Evolutionary conservation across 2,329 filamentous ascomycete genomes (phyloP), one percentile per base, ranked within the genome.

Genomic region (Ploettnerulaceae sp.): DNA sequence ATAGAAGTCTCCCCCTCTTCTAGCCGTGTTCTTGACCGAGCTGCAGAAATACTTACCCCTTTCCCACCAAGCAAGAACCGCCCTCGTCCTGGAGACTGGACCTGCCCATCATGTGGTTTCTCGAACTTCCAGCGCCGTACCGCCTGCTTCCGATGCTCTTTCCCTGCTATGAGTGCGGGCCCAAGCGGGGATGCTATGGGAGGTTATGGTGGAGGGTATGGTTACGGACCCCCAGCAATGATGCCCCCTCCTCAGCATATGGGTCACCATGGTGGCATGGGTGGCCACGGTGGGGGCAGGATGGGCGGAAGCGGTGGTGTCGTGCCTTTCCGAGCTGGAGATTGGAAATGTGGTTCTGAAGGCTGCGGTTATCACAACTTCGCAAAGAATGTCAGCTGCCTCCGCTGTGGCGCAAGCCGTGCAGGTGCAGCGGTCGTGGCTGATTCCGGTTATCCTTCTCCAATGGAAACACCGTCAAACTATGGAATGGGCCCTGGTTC

Each of bases 361-460:
- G 89, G 90, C 28, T 98, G 93, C 66, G 89, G 87, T 48, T 98
- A 98, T 69, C 93, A 98, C 74, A 98, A 98, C 73, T 98, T 98
- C 65, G 93, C 93, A 52, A 98, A 98, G 79, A 98, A 98, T 62
- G 91, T 97, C 48, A 95, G 89, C 70, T 98, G 93, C 69, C 80
- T 98, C 53, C 87, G 93, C 50, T 98, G 93, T 65, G 93, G 93
- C 66, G 93, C 91, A 43, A 94, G 89, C 67, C 88, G 93, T 60
- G 91, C 91, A 51, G 89, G 87, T 53, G 93, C 93, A 49, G 90
- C 91, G 12, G 87, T 98, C 40, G 89, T 97, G 48, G 91, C 91
- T 22, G 93, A 97, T 67, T 91, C 89, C 29, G 88, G 87, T 33
- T 95, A 93, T 69, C 85, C 88, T 11, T 90, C 88, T 8, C 84